Evolutionary conservation across 2,329 filamentous ascomycete genomes (phyloP).

Genomic region (Calonectria hawksworthii): DNA sequence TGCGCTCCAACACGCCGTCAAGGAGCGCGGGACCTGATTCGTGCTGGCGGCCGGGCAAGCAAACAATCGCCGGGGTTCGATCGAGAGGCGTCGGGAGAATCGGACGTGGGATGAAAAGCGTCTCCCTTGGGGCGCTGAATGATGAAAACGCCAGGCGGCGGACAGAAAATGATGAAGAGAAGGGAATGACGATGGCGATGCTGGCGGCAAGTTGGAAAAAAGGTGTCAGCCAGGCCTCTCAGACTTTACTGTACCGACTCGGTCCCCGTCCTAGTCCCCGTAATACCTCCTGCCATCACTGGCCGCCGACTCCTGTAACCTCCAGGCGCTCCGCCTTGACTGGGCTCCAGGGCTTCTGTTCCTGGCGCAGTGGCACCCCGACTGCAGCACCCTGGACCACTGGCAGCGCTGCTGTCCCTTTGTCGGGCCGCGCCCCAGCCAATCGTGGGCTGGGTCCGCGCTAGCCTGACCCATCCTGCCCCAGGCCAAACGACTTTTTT

Average conservation of each 20-base stretch:
- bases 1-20: constrained; percentile 39
- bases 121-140: constrained; percentile 18
- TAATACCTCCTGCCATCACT: constrained; percentile 22
- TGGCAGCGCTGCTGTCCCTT: constrained; percentile 18
- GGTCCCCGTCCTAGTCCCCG: constrained; percentile 6
- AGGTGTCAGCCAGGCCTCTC: constrained; percentile 14
- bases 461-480: constrained; percentile 24
- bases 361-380: constrained; percentile 28
- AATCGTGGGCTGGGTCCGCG: constrained; percentile 31
- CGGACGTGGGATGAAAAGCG: constrained; percentile 31
- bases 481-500: constrained; percentile 36
- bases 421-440: constrained; percentile 31
- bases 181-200: constrained; percentile 23
- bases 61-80: constrained; percentile 21
- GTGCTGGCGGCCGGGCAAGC: constrained; percentile 36
- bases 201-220: constrained; percentile 27
- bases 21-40: constrained; percentile 34
- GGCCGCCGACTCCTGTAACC: constrained; percentile 30
- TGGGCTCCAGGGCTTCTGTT: constrained; percentile 29
- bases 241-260: constrained; percentile 13
- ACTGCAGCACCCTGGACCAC: constrained; percentile 21
- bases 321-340: constrained; percentile 24
- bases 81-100: constrained; percentile 23
- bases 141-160: constrained; percentile 21
- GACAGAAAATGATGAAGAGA: constrained; percentile 13